Conservation (phyloP, 1,284 basidiomycete genomes). For the Hymenochaete sp. region DNA sequence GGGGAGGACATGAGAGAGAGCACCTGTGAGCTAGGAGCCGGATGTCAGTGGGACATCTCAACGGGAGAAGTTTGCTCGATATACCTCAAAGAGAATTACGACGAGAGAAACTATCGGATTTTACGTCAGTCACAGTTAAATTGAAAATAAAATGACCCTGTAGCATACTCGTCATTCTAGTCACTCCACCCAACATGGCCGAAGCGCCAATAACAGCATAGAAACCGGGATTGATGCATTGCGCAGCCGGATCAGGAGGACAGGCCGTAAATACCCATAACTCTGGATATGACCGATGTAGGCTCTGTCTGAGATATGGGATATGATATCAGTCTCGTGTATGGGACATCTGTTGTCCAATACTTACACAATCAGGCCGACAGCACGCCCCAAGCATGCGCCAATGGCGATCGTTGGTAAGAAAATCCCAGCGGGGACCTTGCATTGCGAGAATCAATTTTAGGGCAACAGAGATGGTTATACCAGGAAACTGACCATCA, state of each 20-base stretch:
- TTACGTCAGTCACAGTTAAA: constrained; percentile 8
- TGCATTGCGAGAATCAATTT: neutral
- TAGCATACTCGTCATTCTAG: constrained; percentile 64
- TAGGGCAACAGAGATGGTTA: neutral
- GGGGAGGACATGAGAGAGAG: constrained; percentile 67
- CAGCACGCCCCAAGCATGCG: constrained; percentile 57
- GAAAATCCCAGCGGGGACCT: constrained; percentile 71
- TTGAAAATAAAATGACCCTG: neutral
- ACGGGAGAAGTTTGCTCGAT: neutral
- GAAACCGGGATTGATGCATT: constrained; percentile 72
- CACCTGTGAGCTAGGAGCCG: constrained; percentile 46
- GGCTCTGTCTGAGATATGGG: constrained; percentile 41
- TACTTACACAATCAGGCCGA: constrained; percentile 58
- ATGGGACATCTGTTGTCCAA: neutral
- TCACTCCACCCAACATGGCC: constrained; percentile 74
- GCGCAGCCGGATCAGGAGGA: constrained; percentile 56
- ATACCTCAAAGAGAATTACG: constrained; percentile 66
- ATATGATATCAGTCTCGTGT: neutral
- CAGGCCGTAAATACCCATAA: constrained; percentile 64
- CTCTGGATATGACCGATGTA: constrained; percentile 51
- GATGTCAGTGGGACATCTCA: constrained; percentile 1
- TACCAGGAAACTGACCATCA: constrained; percentile 42
- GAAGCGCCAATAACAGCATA: constrained; percentile 80
- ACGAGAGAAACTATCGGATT: constrained; percentile 51
- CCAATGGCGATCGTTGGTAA: constrained; percentile 67